Conservation (phyloP, 1,284 basidiomycete genomes). For the Termitomyces sp. region DNA sequence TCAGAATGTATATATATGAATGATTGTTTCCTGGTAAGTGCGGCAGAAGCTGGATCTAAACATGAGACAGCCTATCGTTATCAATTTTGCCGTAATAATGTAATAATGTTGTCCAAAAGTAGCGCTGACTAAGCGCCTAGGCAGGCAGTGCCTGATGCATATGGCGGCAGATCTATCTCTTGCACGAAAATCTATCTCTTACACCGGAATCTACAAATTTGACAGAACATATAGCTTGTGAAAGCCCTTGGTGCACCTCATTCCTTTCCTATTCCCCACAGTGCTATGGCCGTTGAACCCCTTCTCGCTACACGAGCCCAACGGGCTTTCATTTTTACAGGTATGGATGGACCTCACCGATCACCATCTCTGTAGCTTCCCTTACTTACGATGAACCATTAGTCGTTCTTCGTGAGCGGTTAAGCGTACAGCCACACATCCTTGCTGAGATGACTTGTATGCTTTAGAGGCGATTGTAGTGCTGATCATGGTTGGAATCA, state of each 20-base stretch:
- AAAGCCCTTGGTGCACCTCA: not conserved
- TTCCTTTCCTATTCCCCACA: not conserved
- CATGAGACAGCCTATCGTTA: too few species aligned
- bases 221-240: not conserved
- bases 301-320: constrained; percentile 64
- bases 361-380: constrained; percentile 1
- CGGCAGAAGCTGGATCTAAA: too few species aligned
- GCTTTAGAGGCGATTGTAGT: constrained; percentile 41
- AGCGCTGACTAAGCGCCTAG: too few species aligned
- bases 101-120: too few species aligned
- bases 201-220: not conserved
- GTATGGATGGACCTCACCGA: constrained; percentile 37
- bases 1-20: too few species aligned
- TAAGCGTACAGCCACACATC: not conserved
- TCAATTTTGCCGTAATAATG: too few species aligned
- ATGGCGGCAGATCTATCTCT: not conserved
- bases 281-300: constrained; percentile 58
- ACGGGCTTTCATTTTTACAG: constrained; percentile 57
- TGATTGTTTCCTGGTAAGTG: too few species aligned
- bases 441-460: constrained; percentile 6
- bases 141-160: not conserved
- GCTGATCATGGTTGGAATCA: constrained; percentile 48
- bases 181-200: not conserved
- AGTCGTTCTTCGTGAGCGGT: constrained; percentile 44
- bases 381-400: constrained; percentile 5